phyloP scores from a whole-genome alignment of 2,329 filamentous ascomycete species.

The Malbranchea cinnamomea region DNA sequence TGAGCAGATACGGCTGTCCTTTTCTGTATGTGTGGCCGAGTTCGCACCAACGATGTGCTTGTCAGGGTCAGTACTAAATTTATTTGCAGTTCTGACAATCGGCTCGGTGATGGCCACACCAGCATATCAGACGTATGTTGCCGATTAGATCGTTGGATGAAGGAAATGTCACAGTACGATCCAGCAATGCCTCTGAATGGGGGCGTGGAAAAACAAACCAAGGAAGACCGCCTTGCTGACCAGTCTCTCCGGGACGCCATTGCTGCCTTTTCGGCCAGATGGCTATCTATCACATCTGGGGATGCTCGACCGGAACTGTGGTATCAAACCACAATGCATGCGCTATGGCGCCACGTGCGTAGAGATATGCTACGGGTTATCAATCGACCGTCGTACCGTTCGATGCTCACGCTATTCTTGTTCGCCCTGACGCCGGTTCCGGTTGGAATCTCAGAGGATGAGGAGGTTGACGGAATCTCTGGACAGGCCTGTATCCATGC shows the following conservation, averaged over 20 bases:
- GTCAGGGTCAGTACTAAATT: slow-evolving; percentile 3
- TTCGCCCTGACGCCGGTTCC: slow-evolving; percentile 30
- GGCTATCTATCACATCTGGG: slow-evolving; percentile 14
- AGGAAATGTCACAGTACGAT: too few species aligned
- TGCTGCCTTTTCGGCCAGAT: slow-evolving; percentile 16
- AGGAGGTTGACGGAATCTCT: slow-evolving; percentile 27
- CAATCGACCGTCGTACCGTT: slow-evolving; percentile 28
- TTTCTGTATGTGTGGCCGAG: slow-evolving; percentile 21
- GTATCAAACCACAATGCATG: slow-evolving; percentile 12
- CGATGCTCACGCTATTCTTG: slow-evolving; percentile 26
- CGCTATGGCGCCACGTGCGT: slow-evolving; percentile 23
- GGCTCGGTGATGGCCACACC: too few species aligned
- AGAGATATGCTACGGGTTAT: slow-evolving; percentile 28
- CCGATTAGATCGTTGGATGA: slow-evolving; percentile 23
- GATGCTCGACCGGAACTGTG: slow-evolving; percentile 2
- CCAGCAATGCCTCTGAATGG: too few species aligned
- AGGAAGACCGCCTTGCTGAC: slow-evolving; percentile 9
- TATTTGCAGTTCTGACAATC: too few species aligned
- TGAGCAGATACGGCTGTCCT: slow-evolving; percentile 29
- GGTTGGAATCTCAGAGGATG: slow-evolving; percentile 25
- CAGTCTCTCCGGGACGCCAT: slow-evolving; percentile 15
- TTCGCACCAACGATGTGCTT: slow-evolving; percentile 6
- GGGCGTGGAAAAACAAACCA: slow-evolving; percentile 11
- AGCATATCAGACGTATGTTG: slow-evolving; percentile 10
- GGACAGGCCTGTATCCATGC: slow-evolving; percentile 28